Conservation (phyloP, 202 grass and related monocot genomes). For the Panicum hallii region DNA sequence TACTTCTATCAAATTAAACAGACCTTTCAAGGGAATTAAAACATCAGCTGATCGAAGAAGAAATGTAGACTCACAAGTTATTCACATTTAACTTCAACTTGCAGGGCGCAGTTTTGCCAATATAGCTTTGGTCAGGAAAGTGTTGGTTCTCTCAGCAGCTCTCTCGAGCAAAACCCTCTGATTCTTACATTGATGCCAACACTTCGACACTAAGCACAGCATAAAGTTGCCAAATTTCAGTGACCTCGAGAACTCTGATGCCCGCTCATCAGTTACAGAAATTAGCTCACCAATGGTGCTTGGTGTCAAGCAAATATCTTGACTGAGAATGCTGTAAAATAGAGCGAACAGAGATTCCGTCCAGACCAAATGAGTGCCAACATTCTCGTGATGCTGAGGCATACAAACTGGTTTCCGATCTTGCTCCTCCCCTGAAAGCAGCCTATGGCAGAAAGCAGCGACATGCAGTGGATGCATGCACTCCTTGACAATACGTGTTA, state of each 20-base stretch:
- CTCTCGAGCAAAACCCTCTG: conserved; percentile 66
- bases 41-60: conserved; percentile 19
- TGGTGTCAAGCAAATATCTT: conserved; percentile 72
- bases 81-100: conserved; percentile 34
- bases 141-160: conserved; percentile 65
- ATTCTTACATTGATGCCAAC: conserved; percentile 47
- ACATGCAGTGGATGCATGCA: conserved; percentile 82
- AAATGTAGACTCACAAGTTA: conserved; percentile 33
- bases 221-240: conserved; percentile 86
- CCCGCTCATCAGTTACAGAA: conserved; percentile 60
- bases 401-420: conserved; percentile 55
- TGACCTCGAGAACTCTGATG: conserved; percentile 57
- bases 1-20: conserved; percentile 5
- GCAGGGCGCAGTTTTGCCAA: conserved; percentile 62
- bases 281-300: conserved; percentile 53
- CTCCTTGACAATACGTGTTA: conserved; percentile 69
- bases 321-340: conserved; percentile 77
- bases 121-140: conserved; percentile 83
- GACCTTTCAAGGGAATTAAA: neutral
- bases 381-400: conserved; percentile 58
- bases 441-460: conserved; percentile 74
- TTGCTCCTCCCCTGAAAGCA: conserved; percentile 57
- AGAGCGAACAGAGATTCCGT: conserved; percentile 73
- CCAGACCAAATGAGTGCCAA: conserved; percentile 60
- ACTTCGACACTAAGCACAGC: conserved; percentile 63